Evolutionary conservation across 2,329 filamentous ascomycete species (phyloP), one percentile per base, ranked within the genome.

Genomic region (Zarea fungicola): DNA sequence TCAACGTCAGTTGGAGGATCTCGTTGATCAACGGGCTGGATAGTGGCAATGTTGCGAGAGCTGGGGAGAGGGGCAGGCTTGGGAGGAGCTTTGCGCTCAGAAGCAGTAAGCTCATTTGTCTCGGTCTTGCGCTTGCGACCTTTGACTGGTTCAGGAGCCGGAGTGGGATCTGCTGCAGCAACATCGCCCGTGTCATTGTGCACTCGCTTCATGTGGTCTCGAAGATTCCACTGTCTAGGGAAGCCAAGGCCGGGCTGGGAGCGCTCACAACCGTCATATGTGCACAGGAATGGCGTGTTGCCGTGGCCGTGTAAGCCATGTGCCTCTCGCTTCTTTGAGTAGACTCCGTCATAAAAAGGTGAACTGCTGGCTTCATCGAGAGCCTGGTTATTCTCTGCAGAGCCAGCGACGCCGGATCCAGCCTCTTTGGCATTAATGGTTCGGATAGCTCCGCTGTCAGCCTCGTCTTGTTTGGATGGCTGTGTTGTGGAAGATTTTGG

Each of bases 201-300:
- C 7, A 96, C 91, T 54, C 92, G 85, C 72, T 89, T 89, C 91
- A 96, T 96, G 76, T 97, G 92, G 71, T 97, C 92, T 67, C 87
- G 84, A 47, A 96, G 80, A 71, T 97, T 97, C 89, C 93, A 97
- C 60, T 91, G 85, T 60, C 92, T 85, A 31, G 91, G 92, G 63
- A 97, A 97, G 59, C 92, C 92, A 65, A 92, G 89, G 59, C 89
- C 90, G 21, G 80, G 74, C 28, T 85, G 75, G 50, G 89, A 83
- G 55, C 92, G 85, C 62, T 96, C 90, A 62, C 92, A 97, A 53
- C 88, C 89, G 23, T 85, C 77, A 67, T 92, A 93, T 52, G 84
- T 81, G 79, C 92, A 97, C 44, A 93, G 80, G 65, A 92, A 91
- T 13, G 92, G 91, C 69, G 95, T 92, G 61, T 92, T 87, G 54